Conservation (phyloP, 305 asterid genomes). For the Nicotiana rustica region DNA sequence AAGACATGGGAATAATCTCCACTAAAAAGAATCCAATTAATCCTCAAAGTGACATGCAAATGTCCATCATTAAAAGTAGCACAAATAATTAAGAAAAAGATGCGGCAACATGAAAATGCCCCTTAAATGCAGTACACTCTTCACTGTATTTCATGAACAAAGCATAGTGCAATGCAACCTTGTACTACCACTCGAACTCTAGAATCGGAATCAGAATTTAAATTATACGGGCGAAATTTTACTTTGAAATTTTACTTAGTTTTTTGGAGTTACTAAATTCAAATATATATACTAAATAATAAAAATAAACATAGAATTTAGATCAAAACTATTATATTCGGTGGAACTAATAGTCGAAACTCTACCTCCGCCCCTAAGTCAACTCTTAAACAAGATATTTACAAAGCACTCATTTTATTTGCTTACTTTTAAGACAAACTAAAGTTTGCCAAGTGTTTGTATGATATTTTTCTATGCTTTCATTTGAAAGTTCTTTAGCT, state of each 20-base stretch:
- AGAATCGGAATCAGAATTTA: too few species aligned
- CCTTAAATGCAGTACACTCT: background rate
- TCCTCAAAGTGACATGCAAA: background rate
- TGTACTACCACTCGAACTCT: background rate
- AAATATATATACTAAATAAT: too few species aligned
- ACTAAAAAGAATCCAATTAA: background rate
- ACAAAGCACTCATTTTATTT: background rate
- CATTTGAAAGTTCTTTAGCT: background rate
- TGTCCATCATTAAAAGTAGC: background rate
- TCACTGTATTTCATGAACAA: background rate
- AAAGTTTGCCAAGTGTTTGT: conserved; percentile 34
- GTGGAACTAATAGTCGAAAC: too few species aligned
- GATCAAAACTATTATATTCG: too few species aligned
- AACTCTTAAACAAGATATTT: background rate
- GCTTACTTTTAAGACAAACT: conserved; percentile 24
- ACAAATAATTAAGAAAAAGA: background rate
- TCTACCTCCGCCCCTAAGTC: too few species aligned
- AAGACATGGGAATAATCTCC: background rate
- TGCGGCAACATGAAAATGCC: background rate
- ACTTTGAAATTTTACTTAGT: too few species aligned
- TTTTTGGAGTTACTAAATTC: too few species aligned
- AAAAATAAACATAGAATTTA: too few species aligned
- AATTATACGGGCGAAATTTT: too few species aligned
- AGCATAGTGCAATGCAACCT: background rate
- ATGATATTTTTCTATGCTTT: background rate